Base-by-base conservation (phyloP, 352 stramenopile species). In the Phytophthora pisi region DNA sequence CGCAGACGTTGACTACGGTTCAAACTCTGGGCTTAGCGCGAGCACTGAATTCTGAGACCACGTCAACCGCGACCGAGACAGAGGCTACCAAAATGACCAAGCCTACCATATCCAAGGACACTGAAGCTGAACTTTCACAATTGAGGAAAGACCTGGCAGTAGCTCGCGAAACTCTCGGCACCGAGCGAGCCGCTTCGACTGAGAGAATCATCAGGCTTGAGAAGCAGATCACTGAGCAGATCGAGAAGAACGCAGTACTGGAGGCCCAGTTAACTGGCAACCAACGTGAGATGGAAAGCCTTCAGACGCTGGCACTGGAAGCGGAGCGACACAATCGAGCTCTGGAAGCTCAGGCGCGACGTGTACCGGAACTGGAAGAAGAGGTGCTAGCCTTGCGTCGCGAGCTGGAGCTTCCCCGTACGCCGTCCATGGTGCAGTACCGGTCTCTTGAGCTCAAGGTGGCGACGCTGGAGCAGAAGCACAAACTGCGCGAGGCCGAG, bases 351-450 rank as follows among this genome's bases (percentile, higher is more conserved):
- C 58, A 77, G 5, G 81, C 68, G 13, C 64, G 65, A 6, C 75
- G 66, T 3, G 68, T 89, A 0, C 70, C 82, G 0, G 57, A 57
- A 5, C 70, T 96, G 1, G 88, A 96, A 62, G 67, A 78, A 46
- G 70, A 92, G 16, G 58, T 94, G 2, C n/a, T 70, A 7, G 60
- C 62, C 2, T 67, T 93, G 15, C 68, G 73, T 16, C 61, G 75
- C 11, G 72, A 90, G 46, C 40, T 82, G 6, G 63, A 70, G n/a
- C 61, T 92, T 15, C 88, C 88, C 20, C 81, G 76, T 23, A 92
- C 86, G 8, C 88, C 86, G 23, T 93, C 85, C 0, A 93, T 94
- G 88, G 61, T 92, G 36, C 82, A 93, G 62, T 93, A 92, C 51
- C 74, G 81, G 18, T 85, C 79, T 1, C 66, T 96, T 3, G 86